These are phyloP conservation scores for Colletotrichum sp. DNA, from an alignment of 2,329 filamentous ascomycete genomes.

Conservation along the genomic window DNA sequence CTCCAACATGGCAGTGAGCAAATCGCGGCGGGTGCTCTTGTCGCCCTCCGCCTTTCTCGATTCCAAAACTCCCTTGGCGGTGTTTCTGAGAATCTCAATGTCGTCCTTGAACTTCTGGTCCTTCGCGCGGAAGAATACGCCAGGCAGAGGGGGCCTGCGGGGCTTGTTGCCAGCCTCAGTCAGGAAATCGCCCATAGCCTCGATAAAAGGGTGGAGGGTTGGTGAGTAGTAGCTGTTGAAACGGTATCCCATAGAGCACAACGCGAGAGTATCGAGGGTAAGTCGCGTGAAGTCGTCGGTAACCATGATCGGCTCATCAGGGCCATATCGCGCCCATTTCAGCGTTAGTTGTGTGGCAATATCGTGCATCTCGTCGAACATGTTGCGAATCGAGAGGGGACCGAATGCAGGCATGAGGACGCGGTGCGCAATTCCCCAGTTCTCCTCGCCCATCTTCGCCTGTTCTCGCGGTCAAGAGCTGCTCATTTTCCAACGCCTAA, in stretches of 20 bases:
- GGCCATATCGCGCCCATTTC: slow-evolving; percentile 55
- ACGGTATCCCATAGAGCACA: slow-evolving; percentile 62
- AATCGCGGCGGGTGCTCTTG: slow-evolving; percentile 57
- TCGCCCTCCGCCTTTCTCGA: slow-evolving; percentile 53
- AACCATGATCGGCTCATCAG: slow-evolving; percentile 51
- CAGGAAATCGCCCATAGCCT: slow-evolving; percentile 66
- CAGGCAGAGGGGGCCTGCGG: slow-evolving; percentile 49
- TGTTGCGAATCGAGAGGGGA: slow-evolving; percentile 66
- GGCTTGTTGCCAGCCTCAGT: slow-evolving; percentile 56
- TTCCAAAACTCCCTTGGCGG: slow-evolving; percentile 63
- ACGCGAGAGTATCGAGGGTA: slow-evolving; percentile 65
- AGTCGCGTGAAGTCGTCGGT: slow-evolving; percentile 67
- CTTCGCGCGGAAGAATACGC: slow-evolving; percentile 47
- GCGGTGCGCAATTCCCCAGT: slow-evolving; percentile 61
- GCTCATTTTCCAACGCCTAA: neutral
- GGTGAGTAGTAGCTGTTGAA: slow-evolving; percentile 65
- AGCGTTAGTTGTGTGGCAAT: slow-evolving; percentile 56
- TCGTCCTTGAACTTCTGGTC: slow-evolving; percentile 53
- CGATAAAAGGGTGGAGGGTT: slow-evolving; percentile 44
- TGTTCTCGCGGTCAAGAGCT: neutral
- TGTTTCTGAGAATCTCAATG: slow-evolving; percentile 54
- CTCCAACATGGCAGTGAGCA: slow-evolving; percentile 69
- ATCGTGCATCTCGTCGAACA: slow-evolving; percentile 60
- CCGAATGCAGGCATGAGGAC: slow-evolving; percentile 73
- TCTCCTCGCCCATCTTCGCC: slow-evolving; percentile 21